A percentile compares a stretch with the other conserved stretches of the same genome.
Conservation (phyloP, 2,329 filamentous ascomycete species). For the Raffaelea arxii region DNA sequence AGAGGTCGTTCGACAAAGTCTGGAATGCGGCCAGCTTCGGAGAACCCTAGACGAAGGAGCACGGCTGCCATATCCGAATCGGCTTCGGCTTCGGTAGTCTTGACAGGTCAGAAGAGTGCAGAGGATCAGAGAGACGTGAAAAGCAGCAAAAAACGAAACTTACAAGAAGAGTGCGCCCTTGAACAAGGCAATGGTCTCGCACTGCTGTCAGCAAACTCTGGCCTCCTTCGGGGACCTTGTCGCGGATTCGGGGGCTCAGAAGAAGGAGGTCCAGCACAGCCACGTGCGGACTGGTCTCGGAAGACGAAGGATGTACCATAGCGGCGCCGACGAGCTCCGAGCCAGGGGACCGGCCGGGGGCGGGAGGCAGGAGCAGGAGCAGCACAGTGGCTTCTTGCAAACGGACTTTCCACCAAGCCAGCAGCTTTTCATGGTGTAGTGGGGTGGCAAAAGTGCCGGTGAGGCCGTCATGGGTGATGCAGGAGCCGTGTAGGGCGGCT, state of each 20-base stretch:
- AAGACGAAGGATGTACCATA: slow-evolving; percentile 39
- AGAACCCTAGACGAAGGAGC: slow-evolving; percentile 48
- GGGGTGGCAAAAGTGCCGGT: slow-evolving; percentile 52
- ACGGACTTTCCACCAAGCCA: slow-evolving; percentile 43
- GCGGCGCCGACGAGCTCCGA: slow-evolving; percentile 44
- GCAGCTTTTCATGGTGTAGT: slow-evolving; percentile 43
- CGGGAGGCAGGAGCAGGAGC: slow-evolving; percentile 6
- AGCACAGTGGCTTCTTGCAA: background rate
- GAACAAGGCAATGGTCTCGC: slow-evolving; percentile 41
- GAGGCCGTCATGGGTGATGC: slow-evolving; percentile 47
- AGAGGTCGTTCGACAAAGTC: slow-evolving; percentile 38
- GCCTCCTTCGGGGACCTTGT: slow-evolving; percentile 35
- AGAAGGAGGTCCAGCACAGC: slow-evolving; percentile 49
- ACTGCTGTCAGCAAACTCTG: slow-evolving; percentile 40
- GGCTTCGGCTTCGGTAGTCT: slow-evolving; percentile 33
- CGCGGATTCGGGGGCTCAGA: slow-evolving; percentile 39
- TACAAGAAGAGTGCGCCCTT: slow-evolving; percentile 44
- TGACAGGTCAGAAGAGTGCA: background rate
- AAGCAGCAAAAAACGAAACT: slow-evolving; percentile 17
- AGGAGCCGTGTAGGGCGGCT: slow-evolving; percentile 47
- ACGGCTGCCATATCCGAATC: slow-evolving; percentile 37
- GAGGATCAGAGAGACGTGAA: background rate
- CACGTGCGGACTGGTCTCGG: slow-evolving; percentile 47
- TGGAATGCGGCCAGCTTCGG: slow-evolving; percentile 44
- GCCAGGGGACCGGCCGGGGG: slow-evolving; percentile 26